Evolutionary conservation across 306 rosid species (phyloP), one percentile per base, ranked within the genome.

Genomic region (Ochetophila trinervis): DNA sequence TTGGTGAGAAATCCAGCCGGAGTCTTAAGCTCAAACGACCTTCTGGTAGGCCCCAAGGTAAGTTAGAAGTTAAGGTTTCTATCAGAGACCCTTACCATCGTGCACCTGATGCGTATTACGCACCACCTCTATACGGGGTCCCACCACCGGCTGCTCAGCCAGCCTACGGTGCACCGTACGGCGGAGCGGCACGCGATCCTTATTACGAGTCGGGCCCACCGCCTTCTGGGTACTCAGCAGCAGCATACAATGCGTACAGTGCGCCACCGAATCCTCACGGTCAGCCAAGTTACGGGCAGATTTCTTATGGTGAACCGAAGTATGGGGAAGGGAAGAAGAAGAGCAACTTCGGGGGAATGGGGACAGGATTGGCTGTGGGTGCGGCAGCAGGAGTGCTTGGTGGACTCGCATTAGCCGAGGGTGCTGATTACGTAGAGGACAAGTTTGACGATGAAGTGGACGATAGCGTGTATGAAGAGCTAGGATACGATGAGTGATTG

Each of bases 301-400:
- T 21, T 20, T 59, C 27, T 6, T 60, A 65, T 35, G 66, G 74
- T 8, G 57, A 21, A 22, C 63, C 48, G 48, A 64, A 0, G 69
- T 70, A 70, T 52, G 75, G 70, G 15, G 82, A 60, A 68, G 83
- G 85, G 80, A 78, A 86, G 65, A 85, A 88, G 84, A 87, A 83
- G 75, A 85, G 90, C 22, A 85, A 88, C 78, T 91, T 76, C 62
- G 97, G 89, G 1, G 91, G 96, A 5, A 87, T 91, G 96, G 98
- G 98, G 54, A 82, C 96, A 4, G 95, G 98, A 73, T 62, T 91
- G 84, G 98, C 98, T 49, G 87, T 91, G 75, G 98, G 98, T 0
- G 96, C 98, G 5, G 86, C 74, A 1, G 96, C 81, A 4, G 97
- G 96, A 1, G 77, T 11, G 0, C 42, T 91, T 2, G 98, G 96